phyloP scores from a whole-genome alignment of 163 green algal genomes.

The Coccomyxa subellipsoidea region DNA sequence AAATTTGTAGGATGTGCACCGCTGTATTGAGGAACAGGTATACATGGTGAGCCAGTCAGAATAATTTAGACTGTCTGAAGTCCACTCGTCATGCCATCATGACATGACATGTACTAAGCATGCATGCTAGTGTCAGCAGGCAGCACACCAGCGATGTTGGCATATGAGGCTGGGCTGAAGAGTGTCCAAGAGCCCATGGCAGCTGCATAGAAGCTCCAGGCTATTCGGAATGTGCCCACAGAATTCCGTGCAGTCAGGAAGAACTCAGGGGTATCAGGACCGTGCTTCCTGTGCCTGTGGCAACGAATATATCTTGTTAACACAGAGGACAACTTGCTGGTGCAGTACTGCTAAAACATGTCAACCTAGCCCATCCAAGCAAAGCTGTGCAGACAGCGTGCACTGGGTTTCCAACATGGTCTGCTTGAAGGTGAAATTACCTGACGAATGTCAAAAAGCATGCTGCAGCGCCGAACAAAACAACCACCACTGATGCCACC shows the following conservation, averaged over 20 bases:
- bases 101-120: too few species aligned
- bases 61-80: too few species aligned
- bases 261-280: constrained; percentile 19
- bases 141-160: constrained; percentile 25
- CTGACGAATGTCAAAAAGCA: constrained; percentile 3
- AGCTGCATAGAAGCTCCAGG: constrained; percentile 63
- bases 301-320: too few species aligned
- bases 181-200: constrained; percentile 72
- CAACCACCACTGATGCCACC: constrained; percentile 10
- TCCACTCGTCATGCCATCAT: too few species aligned
- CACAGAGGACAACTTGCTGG: too few species aligned
- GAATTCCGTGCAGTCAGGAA: constrained; percentile 25
- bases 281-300: background rate
- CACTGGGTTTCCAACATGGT: too few species aligned
- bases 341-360: too few species aligned
- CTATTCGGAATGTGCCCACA: constrained; percentile 34
- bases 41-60: too few species aligned
- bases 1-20: too few species aligned
- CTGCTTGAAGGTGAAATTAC: background rate
- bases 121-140: background rate
- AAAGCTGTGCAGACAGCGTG: too few species aligned
- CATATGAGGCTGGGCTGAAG: constrained; percentile 55
- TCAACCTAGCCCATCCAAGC: too few species aligned
- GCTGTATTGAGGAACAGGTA: too few species aligned
- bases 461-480: constrained; percentile 11